Evolutionary conservation across 352 stramenopile species (phyloP).

Genomic region (Phytophthora kernoviae): DNA sequence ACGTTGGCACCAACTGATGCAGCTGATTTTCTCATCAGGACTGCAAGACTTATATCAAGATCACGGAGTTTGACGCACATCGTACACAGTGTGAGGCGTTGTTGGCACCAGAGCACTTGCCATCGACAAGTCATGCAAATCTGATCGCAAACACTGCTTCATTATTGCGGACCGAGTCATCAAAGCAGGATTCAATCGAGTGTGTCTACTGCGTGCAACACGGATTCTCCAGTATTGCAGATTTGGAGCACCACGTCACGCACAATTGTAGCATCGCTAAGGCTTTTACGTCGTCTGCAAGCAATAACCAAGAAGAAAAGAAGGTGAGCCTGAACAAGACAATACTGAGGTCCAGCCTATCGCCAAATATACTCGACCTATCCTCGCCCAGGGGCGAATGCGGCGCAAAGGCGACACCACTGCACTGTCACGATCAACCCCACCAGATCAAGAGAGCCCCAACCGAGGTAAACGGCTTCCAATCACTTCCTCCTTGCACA

Average conservation of each 20-base stretch:
- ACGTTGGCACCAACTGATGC: constrained; percentile 1
- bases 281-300: constrained; percentile 26
- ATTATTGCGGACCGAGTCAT: not conserved
- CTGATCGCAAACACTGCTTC: not conserved
- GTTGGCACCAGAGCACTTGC: not conserved
- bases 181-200: constrained; percentile 18
- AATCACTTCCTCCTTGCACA: not conserved
- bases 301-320: constrained; percentile 22
- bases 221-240: constrained; percentile 24
- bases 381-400: constrained; percentile 39
- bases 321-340: not conserved
- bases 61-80: constrained; percentile 36
- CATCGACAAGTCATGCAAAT: constrained; percentile 1
- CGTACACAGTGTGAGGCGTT: constrained; percentile 3
- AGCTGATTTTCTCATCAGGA: constrained; percentile 20
- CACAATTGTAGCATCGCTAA: constrained; percentile 44
- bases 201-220: constrained; percentile 54
- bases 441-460: constrained; percentile 1
- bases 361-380: not conserved
- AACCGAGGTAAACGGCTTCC: not conserved
- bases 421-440: constrained; percentile 13
- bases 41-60: constrained; percentile 55
- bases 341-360: not conserved
- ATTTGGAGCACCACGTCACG: constrained; percentile 41
- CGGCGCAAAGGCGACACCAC: constrained; percentile 33